Evolutionary conservation across 1,139 yeast species (phyloP), one percentile per base, ranked within the genome.

Genomic region (Saccharomycopsis phalli): DNA sequence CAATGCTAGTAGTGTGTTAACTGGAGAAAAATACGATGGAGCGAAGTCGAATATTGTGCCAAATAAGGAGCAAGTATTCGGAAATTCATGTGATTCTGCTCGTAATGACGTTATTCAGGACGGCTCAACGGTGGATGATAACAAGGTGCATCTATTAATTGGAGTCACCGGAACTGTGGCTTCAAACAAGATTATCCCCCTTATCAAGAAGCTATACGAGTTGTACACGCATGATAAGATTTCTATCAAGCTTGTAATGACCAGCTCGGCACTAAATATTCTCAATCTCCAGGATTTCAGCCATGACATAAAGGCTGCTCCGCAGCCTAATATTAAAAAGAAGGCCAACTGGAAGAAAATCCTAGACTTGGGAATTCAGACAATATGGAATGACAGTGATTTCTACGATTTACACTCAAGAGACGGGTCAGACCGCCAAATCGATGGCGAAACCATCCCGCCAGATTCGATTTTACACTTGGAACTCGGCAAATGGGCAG

Each of bases 161-260:
- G 97, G 94, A 14, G 94, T 94, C 26, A 86, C 97, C 1, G 98
- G 97, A 1, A 82, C 95, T 1, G 95, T 88, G 3, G 97, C 98
- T 4, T 83, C 97, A 2, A 84, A 87, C 46, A 91, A 91, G 56
- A 81, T 91, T 22, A 94, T 95, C 0, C 59, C 81, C 49, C 82
- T 87, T 34, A 81, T 87, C 49, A 93, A 82, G 56, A 83, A 83
- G 54, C 66, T 86, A 34, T 80, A 79, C 55, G 82, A 81, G 56
- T 68, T 80, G 17, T 86, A 79, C 59, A 84, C 91, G 2, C 66
- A 72, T 1, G 71, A 76, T 33, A 76, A 77, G 47, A 74, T 86
- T 21, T 75, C 86, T 1, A 82, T 91, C 44, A 96, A 91, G 60
- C 66, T 88, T 42, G 83, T 91, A 28, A 82, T 82, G 21, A 88